phyloP scores from a whole-genome alignment of 805 yeast species.

The Wickerhamiella australiensis region DNA sequence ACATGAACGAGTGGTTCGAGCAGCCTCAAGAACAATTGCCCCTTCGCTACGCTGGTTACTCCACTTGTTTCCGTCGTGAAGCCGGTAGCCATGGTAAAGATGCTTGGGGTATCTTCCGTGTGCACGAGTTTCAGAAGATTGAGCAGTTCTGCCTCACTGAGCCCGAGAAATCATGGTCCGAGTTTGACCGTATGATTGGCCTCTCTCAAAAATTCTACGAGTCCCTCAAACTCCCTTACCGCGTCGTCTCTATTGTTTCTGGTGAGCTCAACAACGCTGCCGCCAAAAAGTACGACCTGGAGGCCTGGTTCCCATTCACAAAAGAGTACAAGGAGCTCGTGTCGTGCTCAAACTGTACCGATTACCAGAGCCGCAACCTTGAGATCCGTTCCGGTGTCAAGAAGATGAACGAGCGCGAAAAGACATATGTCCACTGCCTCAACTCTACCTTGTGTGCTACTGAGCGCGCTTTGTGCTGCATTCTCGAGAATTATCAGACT shows the following conservation, averaged over 20 bases:
- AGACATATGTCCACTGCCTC: slow-evolving; percentile 96
- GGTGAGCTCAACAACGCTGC: slow-evolving; percentile 99
- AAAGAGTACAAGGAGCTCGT: slow-evolving; percentile 96
- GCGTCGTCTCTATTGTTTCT: slow-evolving; percentile 95
- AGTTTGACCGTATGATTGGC: slow-evolving; percentile 90
- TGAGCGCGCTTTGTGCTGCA: slow-evolving; percentile 95
- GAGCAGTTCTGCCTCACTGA: slow-evolving; percentile 94
- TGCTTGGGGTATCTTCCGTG: slow-evolving; percentile 99
- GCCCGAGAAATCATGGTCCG: slow-evolving; percentile 97
- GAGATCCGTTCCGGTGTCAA: slow-evolving; percentile 98
- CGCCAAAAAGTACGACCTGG: slow-evolving; percentile 95
- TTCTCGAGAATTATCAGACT: slow-evolving; percentile 94
- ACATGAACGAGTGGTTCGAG: slow-evolving; percentile 96
- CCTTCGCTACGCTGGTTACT: slow-evolving; percentile 91
- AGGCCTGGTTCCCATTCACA: slow-evolving; percentile 99
- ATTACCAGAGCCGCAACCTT: slow-evolving; percentile 95
- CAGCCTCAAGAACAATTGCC: slow-evolving; percentile 95
- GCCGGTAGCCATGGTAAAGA: slow-evolving; percentile 99
- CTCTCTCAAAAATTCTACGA: slow-evolving; percentile 86
- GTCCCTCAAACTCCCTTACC: slow-evolving; percentile 83
- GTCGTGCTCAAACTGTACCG: slow-evolving; percentile 98
- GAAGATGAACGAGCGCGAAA: slow-evolving; percentile 86
- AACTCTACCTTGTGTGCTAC: slow-evolving; percentile 97
- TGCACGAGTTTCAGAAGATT: slow-evolving; percentile 94
- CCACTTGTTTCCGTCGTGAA: slow-evolving; percentile 98